Percentiles rank a stretch among this genome's conserved stretches.
These are phyloP conservation scores for Emiliania huxleyi DNA, from an alignment of 78 protist species.

Conservation along the genomic window DNA sequence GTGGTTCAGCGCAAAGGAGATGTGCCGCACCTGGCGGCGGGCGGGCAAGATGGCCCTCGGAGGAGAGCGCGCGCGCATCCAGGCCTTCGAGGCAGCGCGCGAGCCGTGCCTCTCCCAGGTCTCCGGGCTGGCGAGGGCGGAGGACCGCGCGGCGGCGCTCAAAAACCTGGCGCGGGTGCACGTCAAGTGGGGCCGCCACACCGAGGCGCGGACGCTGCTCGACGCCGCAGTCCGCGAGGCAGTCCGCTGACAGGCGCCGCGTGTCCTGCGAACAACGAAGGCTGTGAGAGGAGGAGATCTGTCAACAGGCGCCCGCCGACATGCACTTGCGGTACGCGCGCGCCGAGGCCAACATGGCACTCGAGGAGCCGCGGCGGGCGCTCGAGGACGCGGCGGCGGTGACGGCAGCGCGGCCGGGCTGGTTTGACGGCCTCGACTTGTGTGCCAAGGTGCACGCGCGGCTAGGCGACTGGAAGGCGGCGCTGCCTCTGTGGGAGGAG, in stretches of 20 bases:
- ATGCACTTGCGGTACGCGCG: neutral
- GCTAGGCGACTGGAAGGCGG: neutral
- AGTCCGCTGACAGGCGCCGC: too few relatives aligned
- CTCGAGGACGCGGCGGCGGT: neutral
- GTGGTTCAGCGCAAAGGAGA: neutral
- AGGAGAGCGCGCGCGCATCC: neutral
- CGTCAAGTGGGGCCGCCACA: neutral
- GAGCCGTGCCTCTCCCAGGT: neutral
- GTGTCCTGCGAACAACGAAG: too few relatives aligned
- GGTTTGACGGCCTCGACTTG: neutral
- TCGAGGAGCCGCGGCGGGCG: neutral
- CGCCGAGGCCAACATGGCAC: neutral
- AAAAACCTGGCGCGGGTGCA: neutral
- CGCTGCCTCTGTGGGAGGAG: neutral
- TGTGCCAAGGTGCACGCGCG: neutral
- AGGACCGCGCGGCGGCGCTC: neutral
- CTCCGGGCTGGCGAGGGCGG: neutral
- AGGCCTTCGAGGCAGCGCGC: neutral
- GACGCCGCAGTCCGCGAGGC: neutral
- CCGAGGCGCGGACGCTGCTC: neutral
- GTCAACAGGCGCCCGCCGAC: neutral
- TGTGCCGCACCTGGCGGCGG: neutral
- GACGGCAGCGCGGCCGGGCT: neutral
- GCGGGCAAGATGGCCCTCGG: neutral
- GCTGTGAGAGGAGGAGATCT: too few relatives aligned